Conservation (phyloP, 2,329 filamentous ascomycete species). For the Shiraia bambusicola region DNA sequence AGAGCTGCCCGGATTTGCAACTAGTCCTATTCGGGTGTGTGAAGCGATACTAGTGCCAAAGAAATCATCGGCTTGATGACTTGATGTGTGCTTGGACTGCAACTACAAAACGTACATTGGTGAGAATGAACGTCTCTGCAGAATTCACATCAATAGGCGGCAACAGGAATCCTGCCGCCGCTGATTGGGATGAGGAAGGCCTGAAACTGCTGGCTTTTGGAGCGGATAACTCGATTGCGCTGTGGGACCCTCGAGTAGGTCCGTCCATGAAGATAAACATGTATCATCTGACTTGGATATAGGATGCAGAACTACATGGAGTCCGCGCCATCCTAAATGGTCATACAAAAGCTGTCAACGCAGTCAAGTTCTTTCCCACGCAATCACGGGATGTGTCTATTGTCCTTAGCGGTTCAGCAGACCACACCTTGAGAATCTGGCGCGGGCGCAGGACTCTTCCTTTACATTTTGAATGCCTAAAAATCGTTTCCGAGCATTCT, state of each 20-base stretch:
- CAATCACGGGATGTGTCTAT: conserved; percentile 53
- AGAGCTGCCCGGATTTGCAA: background rate
- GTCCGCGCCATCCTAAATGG: conserved; percentile 69
- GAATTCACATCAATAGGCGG: conserved; percentile 75
- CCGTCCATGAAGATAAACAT: background rate
- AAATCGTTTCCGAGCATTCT: conserved; percentile 66
- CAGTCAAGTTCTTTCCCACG: conserved; percentile 72
- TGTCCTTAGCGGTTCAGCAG: conserved; percentile 78
- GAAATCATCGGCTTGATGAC: conserved; percentile 31
- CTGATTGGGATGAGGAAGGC: conserved; percentile 74
- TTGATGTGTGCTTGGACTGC: conserved; percentile 11
- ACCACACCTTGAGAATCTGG: conserved; percentile 73
- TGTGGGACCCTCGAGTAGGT: conserved; percentile 80
- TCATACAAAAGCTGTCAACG: conserved; percentile 79
- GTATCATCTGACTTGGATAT: conserved; percentile 11
- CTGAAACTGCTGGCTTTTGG: conserved; percentile 80
- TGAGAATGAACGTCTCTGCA: conserved; percentile 32
- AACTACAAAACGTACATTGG: conserved; percentile 15
- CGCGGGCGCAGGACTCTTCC: conserved; percentile 27
- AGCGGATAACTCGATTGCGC: conserved; percentile 80
- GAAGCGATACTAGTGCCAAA: conserved; percentile 38
- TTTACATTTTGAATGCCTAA: conserved; percentile 44
- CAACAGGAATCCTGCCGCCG: conserved; percentile 84
- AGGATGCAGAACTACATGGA: conserved; percentile 56
- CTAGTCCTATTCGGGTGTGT: conserved; percentile 14